Evolutionary conservation across 495 filamentous ascomycete species (phyloP).

Genomic region (Talaromyces proteolyticus): DNA sequence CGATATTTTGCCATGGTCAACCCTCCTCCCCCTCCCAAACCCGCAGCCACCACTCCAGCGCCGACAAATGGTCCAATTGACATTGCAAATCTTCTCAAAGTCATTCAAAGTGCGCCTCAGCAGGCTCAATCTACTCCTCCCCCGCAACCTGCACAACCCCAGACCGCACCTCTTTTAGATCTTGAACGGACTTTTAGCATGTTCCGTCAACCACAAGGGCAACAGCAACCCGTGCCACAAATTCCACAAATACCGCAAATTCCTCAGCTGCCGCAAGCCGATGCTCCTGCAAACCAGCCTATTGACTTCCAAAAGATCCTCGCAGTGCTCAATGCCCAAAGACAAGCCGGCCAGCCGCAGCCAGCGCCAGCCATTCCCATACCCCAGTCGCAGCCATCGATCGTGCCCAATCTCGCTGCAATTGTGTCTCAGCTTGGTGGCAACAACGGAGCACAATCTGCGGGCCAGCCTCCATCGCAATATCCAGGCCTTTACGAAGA

Average conservation of each 20-base stretch:
- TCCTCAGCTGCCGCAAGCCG: conserved; percentile 16
- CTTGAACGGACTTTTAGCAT: conserved; percentile 36
- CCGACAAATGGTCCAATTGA: conserved; percentile 29
- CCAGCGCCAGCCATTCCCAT: conserved; percentile 18
- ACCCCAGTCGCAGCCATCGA: conserved; percentile 17
- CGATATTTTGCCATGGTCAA: conserved; percentile 36
- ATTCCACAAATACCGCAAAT: conserved; percentile 14
- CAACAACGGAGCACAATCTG: conserved; percentile 23
- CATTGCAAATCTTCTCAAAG: conserved; percentile 40
- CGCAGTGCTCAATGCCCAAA: conserved; percentile 26
- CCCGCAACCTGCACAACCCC: conserved; percentile 19
- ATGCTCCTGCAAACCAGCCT: conserved; percentile 12
- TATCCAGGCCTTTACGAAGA: conserved; percentile 27
- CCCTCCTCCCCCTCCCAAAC: conserved; percentile 21
- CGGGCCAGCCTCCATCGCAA: conserved; percentile 14
- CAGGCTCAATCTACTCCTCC: conserved; percentile 20
- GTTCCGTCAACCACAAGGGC: conserved; percentile 38
- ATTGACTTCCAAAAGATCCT: conserved; percentile 32
- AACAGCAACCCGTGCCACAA: conserved; percentile 8
- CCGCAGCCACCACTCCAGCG: conserved; percentile 20
- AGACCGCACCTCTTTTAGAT: conserved; percentile 24
- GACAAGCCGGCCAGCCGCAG: conserved; percentile 25
- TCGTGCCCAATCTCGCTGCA: conserved; percentile 38
- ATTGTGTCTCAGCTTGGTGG: conserved; percentile 43
- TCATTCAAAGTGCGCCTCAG: conserved; percentile 31